These are phyloP conservation scores for Trypanosoma vivax DNA, from an alignment of 208 protist species.

Conservation along the genomic window DNA sequence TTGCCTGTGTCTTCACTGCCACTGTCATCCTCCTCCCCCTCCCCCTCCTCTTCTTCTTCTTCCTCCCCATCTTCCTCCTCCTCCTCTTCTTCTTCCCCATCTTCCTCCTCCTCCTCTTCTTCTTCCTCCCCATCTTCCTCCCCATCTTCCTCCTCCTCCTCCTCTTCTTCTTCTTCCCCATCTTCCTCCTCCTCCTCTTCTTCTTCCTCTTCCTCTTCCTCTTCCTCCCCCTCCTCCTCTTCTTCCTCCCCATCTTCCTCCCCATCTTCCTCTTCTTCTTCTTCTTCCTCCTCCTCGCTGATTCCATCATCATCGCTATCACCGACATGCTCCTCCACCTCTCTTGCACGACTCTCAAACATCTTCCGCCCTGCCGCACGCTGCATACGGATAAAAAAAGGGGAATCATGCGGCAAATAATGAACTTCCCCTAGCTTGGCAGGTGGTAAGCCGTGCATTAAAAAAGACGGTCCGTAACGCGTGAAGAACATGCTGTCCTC, in stretches of 20 bases:
- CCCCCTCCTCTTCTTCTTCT: not conserved
- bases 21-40: not conserved
- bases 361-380: slow-evolving; percentile 2
- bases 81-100: slow-evolving; percentile 3
- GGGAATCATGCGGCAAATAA: slow-evolving; percentile 9
- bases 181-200: slow-evolving; percentile 1
- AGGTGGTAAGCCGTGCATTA: slow-evolving; percentile 40
- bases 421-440: slow-evolving; percentile 12
- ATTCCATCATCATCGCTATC: not conserved
- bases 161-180: slow-evolving; percentile 2
- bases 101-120: slow-evolving; percentile 14
- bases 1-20: no score
- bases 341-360: not conserved
- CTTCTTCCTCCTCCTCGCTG: slow-evolving; percentile 4
- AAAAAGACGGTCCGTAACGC: slow-evolving; percentile 41
- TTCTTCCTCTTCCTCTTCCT: not conserved
- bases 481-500: slow-evolving; percentile 41
- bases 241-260: slow-evolving; percentile 2
- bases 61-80: not conserved
- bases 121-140: slow-evolving; percentile 1
- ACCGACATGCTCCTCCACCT: not conserved
- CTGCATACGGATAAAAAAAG: slow-evolving; percentile 7
- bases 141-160: slow-evolving; percentile 10
- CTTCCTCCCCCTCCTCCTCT: slow-evolving; percentile 10
- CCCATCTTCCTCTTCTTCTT: slow-evolving; percentile 4